phyloP scores from a whole-genome alignment of 257 asterid species.

The Coffea canephora region DNA sequence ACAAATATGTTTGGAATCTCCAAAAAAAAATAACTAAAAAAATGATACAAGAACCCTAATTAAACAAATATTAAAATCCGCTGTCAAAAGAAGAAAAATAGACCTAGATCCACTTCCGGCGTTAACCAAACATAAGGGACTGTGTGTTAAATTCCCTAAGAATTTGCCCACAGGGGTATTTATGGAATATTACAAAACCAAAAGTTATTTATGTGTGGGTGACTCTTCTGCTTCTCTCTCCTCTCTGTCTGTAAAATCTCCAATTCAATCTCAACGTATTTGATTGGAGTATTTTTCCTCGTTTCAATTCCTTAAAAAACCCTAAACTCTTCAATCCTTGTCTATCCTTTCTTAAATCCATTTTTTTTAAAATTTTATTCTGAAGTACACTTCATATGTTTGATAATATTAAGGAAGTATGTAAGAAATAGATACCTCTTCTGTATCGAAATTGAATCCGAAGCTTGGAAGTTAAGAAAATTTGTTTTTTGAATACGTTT shows the following conservation, averaged over 20 bases:
- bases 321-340: not conserved
- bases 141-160: not conserved
- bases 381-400: not conserved
- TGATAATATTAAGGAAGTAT: not conserved
- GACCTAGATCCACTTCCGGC: not conserved
- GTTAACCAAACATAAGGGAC: not conserved
- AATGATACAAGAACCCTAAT: no score
- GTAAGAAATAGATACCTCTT: not conserved
- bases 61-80: no score
- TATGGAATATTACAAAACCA: not conserved
- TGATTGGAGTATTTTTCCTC: conserved; percentile 1
- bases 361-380: not conserved
- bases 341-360: not conserved
- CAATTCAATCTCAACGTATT: not conserved
- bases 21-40: no score
- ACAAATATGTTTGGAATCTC: no score
- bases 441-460: not conserved
- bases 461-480: not conserved
- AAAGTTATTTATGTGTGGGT: not conserved
- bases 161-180: no score
- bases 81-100: not conserved
- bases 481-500: no score
- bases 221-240: not conserved
- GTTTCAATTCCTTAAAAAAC: conserved; percentile 2
- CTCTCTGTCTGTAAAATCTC: not conserved